Evolutionary conservation across 495 filamentous ascomycete species (phyloP).

Genomic region (Choiromyces venosus): DNA sequence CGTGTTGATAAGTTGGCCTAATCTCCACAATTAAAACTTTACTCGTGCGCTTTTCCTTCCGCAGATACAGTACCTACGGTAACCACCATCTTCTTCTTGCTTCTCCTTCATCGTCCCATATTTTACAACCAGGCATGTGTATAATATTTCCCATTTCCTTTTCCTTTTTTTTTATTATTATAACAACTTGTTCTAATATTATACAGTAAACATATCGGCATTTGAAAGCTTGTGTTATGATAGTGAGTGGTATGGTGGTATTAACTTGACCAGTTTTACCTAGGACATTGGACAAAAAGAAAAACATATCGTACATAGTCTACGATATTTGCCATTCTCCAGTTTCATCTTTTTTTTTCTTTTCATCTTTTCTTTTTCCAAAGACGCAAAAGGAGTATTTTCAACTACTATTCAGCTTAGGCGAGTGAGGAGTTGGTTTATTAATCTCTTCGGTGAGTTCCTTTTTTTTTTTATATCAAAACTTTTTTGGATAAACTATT

Average conservation of each 20-base stretch:
- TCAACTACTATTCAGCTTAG: neutral
- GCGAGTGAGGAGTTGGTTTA: neutral
- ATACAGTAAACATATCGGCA: neutral
- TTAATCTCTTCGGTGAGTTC: neutral
- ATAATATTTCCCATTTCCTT: neutral
- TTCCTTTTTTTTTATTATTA: neutral
- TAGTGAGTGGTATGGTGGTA: too few relatives aligned
- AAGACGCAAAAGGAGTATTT: neutral
- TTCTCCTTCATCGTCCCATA: too few relatives aligned
- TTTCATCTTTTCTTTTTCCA: too few relatives aligned
- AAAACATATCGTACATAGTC: neutral
- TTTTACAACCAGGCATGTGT: too few relatives aligned
- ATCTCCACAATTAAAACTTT: neutral
- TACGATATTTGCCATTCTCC: neutral
- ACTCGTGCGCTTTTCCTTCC: neutral
- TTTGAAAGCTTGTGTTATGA: neutral
- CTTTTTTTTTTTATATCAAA: neutral
- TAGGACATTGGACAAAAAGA: neutral
- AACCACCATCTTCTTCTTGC: neutral
- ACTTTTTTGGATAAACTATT: neutral
- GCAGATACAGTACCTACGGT: neutral
- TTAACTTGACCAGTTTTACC: neutral
- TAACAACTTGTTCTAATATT: neutral
- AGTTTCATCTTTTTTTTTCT: neutral
- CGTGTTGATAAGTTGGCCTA: neutral